Percentiles rank a stretch among this genome's conserved stretches.
Conservation (phyloP, 352 stramenopile species). For the Chrysophaeum taylorii region DNA sequence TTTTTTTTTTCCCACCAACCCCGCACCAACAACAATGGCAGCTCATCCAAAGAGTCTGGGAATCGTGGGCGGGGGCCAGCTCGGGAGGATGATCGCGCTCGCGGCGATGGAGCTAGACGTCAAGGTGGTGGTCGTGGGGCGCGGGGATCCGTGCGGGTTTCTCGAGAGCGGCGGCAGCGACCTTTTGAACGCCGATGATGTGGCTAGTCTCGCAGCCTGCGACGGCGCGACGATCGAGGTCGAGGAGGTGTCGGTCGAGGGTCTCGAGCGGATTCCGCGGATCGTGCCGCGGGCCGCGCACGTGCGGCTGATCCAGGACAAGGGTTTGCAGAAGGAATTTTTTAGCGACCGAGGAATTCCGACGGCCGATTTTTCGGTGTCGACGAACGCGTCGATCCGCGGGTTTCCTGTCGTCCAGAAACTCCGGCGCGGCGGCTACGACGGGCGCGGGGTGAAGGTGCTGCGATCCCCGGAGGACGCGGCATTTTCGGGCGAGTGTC, state of each 20-base stretch:
- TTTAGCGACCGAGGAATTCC: constrained; percentile 46
- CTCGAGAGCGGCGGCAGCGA: constrained; percentile 38
- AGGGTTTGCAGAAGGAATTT: constrained; percentile 65
- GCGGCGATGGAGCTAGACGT: constrained; percentile 59
- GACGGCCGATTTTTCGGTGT: constrained; percentile 44
- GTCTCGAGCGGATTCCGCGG: constrained; percentile 37
- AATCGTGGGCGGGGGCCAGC: constrained; percentile 61
- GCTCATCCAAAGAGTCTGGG: too few relatives aligned
- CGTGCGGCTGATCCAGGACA: constrained; percentile 71
- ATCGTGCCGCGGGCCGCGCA: constrained; percentile 46
- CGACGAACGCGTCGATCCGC: not conserved
- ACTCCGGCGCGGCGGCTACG: constrained; percentile 62
- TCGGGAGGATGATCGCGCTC: constrained; percentile 68
- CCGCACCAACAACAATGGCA: too few relatives aligned
- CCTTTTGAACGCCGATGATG: constrained; percentile 58
- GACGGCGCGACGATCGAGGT: constrained; percentile 71
- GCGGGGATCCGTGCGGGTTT: constrained; percentile 26
- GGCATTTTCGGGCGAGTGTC: constrained; percentile 44
- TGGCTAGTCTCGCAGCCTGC: constrained; percentile 49
- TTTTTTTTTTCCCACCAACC: too few relatives aligned
- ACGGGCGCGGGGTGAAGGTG: constrained; percentile 62
- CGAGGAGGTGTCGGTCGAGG: constrained; percentile 61
- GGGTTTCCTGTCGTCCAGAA: constrained; percentile 70
- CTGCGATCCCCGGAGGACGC: constrained; percentile 46
- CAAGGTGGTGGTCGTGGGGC: constrained; percentile 57